phyloP scores from a whole-genome alignment of 2,329 filamentous ascomycete genomes.

The Hymenoscyphus scutula region DNA sequence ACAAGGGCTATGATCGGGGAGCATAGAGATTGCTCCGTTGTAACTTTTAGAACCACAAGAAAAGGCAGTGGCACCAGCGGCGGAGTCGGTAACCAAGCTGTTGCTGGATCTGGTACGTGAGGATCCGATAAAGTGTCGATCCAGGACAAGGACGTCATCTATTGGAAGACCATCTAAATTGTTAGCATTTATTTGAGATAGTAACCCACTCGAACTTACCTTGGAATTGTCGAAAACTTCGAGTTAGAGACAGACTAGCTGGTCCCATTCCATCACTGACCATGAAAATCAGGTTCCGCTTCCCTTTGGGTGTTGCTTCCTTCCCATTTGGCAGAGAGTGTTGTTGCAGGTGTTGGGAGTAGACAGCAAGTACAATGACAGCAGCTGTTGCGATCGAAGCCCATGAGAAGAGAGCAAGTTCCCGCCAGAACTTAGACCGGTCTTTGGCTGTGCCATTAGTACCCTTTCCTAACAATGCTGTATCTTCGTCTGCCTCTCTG shows the following conservation, averaged over 20 bases:
- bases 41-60: constrained; percentile 92
- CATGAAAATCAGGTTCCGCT: constrained; percentile 97
- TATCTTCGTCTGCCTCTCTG: constrained; percentile 47
- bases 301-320: constrained; percentile 49
- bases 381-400: constrained; percentile 75
- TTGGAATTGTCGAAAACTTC: constrained; percentile 78
- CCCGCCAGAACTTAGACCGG: constrained; percentile 62
- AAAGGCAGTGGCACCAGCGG: constrained; percentile 96
- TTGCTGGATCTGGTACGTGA: constrained; percentile 82
- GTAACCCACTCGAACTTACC: constrained; percentile 33
- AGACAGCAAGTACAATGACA: constrained; percentile 77
- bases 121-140: constrained; percentile 86
- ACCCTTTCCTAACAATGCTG: constrained; percentile 37
- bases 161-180: constrained; percentile 61
- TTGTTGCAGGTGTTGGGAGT: constrained; percentile 65
- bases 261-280: constrained; percentile 99
- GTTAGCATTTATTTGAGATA: constrained; percentile 5
- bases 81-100: constrained; percentile 89
- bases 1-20: constrained; percentile 82
- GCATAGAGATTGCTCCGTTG: constrained; percentile 90
- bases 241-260: constrained; percentile 80
- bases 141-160: constrained; percentile 74
- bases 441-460: constrained; percentile 30
- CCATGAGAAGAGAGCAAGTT: constrained; percentile 78
- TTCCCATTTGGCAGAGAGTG: constrained; percentile 17